phyloP scores from a whole-genome alignment of 805 yeast genomes.

The Tetrapisispora fleetii region DNA sequence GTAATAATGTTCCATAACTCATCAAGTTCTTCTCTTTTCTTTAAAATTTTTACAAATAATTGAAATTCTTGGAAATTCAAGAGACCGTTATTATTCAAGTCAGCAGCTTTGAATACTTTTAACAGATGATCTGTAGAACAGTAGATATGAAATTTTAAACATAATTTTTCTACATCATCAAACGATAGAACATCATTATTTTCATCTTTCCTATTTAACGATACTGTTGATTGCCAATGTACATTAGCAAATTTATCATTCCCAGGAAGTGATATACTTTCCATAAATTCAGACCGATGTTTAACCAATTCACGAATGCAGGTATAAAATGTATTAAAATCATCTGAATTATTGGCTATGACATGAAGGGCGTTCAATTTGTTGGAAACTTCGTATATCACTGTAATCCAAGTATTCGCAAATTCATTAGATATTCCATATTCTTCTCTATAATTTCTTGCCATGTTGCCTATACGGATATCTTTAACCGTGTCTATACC shows the following conservation, averaged over 20 bases:
- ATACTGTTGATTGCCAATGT: slow-evolving; percentile 49
- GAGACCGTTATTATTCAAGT: slow-evolving; percentile 37
- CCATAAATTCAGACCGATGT: slow-evolving; percentile 52
- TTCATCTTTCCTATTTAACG: slow-evolving; percentile 28
- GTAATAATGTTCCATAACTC: slow-evolving; percentile 38
- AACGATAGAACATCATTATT: slow-evolving; percentile 39
- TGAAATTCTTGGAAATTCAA: slow-evolving; percentile 69
- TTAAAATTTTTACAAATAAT: slow-evolving; percentile 56
- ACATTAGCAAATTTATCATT: slow-evolving; percentile 49
- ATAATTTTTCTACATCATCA: slow-evolving; percentile 56
- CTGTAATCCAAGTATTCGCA: slow-evolving; percentile 66
- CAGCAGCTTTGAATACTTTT: slow-evolving; percentile 45
- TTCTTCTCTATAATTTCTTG: slow-evolving; percentile 79
- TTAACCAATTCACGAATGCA: slow-evolving; percentile 47
- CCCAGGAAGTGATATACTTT: slow-evolving; percentile 50
- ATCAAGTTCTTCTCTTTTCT: slow-evolving; percentile 52
- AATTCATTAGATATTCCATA: slow-evolving; percentile 60
- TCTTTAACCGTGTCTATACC: slow-evolving; percentile 28
- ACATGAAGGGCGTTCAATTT: slow-evolving; percentile 74
- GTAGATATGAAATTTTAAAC: slow-evolving; percentile 62
- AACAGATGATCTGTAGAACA: slow-evolving; percentile 41
- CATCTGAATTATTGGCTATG: slow-evolving; percentile 46
- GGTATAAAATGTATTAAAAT: slow-evolving; percentile 44
- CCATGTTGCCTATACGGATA: slow-evolving; percentile 49
- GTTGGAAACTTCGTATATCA: slow-evolving; percentile 55